phyloP scores from a whole-genome alignment of 305 asterid species.

The Stenogyne calaminthoides region DNA sequence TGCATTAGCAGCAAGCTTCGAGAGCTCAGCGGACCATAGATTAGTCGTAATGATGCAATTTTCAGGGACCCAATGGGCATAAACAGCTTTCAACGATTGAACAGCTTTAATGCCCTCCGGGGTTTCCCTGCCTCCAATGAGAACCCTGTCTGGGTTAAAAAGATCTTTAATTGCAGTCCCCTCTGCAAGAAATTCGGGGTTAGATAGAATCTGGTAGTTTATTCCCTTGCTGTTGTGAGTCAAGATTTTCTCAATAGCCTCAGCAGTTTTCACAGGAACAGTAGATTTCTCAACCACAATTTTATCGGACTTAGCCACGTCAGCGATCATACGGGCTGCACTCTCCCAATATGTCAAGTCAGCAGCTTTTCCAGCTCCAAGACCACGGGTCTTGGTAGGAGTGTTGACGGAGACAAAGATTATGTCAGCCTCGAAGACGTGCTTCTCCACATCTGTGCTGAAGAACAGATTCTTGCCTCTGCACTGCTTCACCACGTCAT shows the following conservation, averaged over 20 bases:
- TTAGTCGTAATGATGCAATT: conserved; percentile 69
- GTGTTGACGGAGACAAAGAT: conserved; percentile 82
- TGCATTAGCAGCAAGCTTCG: conserved; percentile 81
- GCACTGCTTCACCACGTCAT: conserved; percentile 89
- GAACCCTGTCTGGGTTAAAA: conserved; percentile 74
- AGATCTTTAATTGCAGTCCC: conserved; percentile 79
- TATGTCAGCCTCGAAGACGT: conserved; percentile 74
- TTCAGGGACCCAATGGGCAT: conserved; percentile 78
- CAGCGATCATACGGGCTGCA: conserved; percentile 89
- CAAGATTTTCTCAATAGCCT: conserved; percentile 76
- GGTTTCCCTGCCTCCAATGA: conserved; percentile 82
- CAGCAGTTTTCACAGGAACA: conserved; percentile 88
- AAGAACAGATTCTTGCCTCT: conserved; percentile 83
- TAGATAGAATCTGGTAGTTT: conserved; percentile 72
- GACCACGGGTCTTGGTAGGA: conserved; percentile 83
- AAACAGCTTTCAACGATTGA: conserved; percentile 59
- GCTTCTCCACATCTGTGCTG: conserved; percentile 84
- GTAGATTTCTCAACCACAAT: conserved; percentile 84
- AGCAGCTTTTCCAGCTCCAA: conserved; percentile 83
- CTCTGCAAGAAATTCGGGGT: conserved; percentile 84
- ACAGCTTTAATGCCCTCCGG: conserved; percentile 72
- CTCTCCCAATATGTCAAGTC: conserved; percentile 86
- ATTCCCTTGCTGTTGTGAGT: conserved; percentile 91
- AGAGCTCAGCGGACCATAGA: conserved; percentile 86
- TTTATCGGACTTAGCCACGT: conserved; percentile 73